Percentiles rank a stretch among this genome's conserved stretches.
Evolutionary conservation across 2,329 filamentous ascomycete genomes (phyloP).

Genomic region (Ambrosiella cleistominuta): DNA sequence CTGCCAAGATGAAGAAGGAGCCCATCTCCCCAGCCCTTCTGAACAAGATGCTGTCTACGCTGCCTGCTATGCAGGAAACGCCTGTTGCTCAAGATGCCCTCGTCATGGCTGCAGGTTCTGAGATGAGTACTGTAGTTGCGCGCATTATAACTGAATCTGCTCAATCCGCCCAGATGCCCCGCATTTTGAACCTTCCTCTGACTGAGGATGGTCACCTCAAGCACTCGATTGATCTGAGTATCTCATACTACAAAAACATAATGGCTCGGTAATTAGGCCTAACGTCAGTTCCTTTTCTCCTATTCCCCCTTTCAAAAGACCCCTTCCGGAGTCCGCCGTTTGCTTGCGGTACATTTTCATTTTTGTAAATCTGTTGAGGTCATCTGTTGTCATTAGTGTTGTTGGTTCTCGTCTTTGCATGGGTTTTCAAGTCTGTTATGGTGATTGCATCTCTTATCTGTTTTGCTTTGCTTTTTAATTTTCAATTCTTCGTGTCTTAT

Average conservation of each 20-base stretch:
- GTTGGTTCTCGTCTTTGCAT: no score
- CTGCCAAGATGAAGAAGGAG: conserved; percentile 25
- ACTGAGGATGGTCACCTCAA: conserved; percentile 56
- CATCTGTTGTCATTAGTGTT: no score
- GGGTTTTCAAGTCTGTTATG: neutral
- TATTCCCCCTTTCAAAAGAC: neutral
- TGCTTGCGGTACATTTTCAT: neutral
- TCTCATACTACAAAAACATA: conserved; percentile 48
- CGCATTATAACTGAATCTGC: conserved; percentile 39
- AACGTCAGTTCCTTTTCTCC: neutral
- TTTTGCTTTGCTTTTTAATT: conserved; percentile 1
- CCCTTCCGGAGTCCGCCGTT: neutral
- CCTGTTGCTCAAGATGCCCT: conserved; percentile 24
- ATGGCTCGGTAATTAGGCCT: conserved; percentile 27
- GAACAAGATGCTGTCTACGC: conserved; percentile 37
- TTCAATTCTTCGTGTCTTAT: neutral
- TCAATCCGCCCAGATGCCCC: conserved; percentile 23
- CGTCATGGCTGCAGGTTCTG: conserved; percentile 57
- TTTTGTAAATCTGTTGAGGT: neutral
- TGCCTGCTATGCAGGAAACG: conserved; percentile 36
- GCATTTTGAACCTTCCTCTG: conserved; percentile 42
- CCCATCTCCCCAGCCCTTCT: conserved; percentile 28
- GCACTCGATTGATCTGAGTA: conserved; percentile 52
- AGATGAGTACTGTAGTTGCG: conserved; percentile 63
- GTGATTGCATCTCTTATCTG: neutral